Base-by-base conservation (phyloP, 495 filamentous ascomycete genomes). In the Pseudevernia furfuracea region DNA sequence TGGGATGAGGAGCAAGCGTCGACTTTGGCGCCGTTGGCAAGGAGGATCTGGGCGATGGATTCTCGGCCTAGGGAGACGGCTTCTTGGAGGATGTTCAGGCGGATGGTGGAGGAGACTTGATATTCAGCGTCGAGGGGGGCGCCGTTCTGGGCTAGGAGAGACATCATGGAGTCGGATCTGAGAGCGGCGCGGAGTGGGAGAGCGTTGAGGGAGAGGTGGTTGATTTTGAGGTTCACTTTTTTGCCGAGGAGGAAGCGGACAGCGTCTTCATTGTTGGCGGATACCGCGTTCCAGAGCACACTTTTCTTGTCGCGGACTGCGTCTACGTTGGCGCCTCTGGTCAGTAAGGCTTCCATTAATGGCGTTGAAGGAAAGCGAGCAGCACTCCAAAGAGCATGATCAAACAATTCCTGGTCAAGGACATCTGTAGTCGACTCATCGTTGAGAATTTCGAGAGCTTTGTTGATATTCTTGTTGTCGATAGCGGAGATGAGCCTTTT, bases 221-320 rank as follows among this genome's bases (percentile, higher is more conserved):
- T 37, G n/a, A 59, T 19, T 0, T 21, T 30, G 9, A 61, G 30
- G 32, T 61, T 46, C 10, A 61, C 41, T 1, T 36, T 36, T 52
- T 39, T 61, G 28, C 43, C 15, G 30, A 61, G 39, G n/a, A 61
- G 44, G 32, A 61, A 38, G 15, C 32, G 15, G 10, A 61, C 44
- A 25, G 21, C 19, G 21, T 44, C 19, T 7, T 23, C 41, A 19
- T 61, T 44, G n/a, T 46, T 23, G 41, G 39, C 59, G 17, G 39
- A 44, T 30, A 61, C 41, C 19, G 59, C 59, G 12, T 38, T 61
- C 32, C 39, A 46, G 25, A 61, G 41, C 32, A 61, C 41, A 8
- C 32, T 61, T 61, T 61, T 61, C 10, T 46, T 36, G n/a, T 61
- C 46, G 59, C 34, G 59, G 21, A 37, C 25, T 46, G 41, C 59